A percentile compares a stretch with the other conserved stretches of the same genome.
Evolutionary conservation across 2,329 filamentous ascomycete species (phyloP).

Genomic region (Neofusicoccum cordaticola): DNA sequence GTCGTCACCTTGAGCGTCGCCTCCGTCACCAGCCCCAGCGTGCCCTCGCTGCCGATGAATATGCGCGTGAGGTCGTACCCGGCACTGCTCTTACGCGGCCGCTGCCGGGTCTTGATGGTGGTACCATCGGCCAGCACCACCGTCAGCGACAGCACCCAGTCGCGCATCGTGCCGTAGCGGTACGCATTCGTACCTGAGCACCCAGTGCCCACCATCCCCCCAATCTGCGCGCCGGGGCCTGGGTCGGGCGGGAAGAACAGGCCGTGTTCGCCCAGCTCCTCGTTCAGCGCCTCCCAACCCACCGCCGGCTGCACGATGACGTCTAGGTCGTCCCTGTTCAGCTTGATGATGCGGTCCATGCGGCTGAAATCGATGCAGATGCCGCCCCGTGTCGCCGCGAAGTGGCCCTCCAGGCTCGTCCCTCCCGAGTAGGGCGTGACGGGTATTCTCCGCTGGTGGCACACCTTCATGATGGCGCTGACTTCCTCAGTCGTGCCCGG

Average conservation of each 20-base stretch:
- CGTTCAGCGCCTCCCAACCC: constrained; percentile 83
- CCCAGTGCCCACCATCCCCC: constrained; percentile 79
- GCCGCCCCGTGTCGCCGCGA: constrained; percentile 75
- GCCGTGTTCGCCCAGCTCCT: constrained; percentile 66
- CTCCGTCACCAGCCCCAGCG: constrained; percentile 86
- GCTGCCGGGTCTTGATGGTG: constrained; percentile 81
- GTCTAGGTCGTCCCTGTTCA: constrained; percentile 69
- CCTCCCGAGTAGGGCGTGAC: constrained; percentile 86
- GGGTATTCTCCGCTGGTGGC: constrained; percentile 75
- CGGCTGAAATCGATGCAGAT: constrained; percentile 81
- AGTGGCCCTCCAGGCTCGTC: constrained; percentile 87
- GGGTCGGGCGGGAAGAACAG: constrained; percentile 93
- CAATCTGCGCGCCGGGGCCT: constrained; percentile 87
- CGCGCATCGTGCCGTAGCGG: constrained; percentile 89
- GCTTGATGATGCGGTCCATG: constrained; percentile 75
- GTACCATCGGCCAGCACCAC: constrained; percentile 90
- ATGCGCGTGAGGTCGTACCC: constrained; percentile 89
- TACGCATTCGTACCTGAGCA: constrained; percentile 85
- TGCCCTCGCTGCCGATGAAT: constrained; percentile 89
- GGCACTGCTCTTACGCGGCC: constrained; percentile 83
- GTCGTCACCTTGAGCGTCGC: constrained; percentile 84
- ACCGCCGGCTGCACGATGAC: constrained; percentile 64
- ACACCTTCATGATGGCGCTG: constrained; percentile 82
- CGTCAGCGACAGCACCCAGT: constrained; percentile 85
- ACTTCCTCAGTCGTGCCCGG: constrained; percentile 79